phyloP scores from a whole-genome alignment of 495 filamentous ascomycete species.

The Penicillium bialowiezense region DNA sequence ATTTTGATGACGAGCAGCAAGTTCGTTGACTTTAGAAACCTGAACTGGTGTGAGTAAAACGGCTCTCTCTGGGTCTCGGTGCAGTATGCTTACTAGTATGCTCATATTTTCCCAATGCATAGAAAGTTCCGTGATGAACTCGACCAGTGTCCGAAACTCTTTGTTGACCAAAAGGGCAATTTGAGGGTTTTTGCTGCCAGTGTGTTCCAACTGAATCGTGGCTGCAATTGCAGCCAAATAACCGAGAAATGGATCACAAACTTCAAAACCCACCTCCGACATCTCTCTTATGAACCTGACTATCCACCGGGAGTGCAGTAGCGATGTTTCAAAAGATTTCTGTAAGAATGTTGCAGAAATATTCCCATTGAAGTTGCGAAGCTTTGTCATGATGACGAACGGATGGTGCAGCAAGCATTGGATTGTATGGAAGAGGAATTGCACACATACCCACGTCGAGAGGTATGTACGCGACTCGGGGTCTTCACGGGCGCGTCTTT shows the following conservation, averaged over 20 bases:
- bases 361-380: conserved; percentile 25
- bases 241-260: conserved; percentile 27
- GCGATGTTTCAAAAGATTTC: conserved; percentile 30
- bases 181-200: conserved; percentile 23
- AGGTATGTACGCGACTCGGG: conserved; percentile 20
- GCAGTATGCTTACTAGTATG: conserved; percentile 14
- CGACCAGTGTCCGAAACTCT: conserved; percentile 24
- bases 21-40: conserved; percentile 20
- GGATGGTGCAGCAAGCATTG: conserved; percentile 29
- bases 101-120: conserved; percentile 23
- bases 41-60: not conserved
- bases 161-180: conserved; percentile 23
- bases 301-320: conserved; percentile 31
- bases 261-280: conserved; percentile 15
- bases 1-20: conserved; percentile 23
- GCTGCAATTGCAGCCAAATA: conserved; percentile 31
- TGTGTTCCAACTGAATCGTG: conserved; percentile 29
- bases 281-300: conserved; percentile 28
- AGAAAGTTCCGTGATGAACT: conserved; percentile 23
- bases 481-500: conserved; percentile 23
- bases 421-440: conserved; percentile 30
- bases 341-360: conserved; percentile 29
- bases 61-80: not conserved
- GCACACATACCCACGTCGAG: conserved; percentile 27
- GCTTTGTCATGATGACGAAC: conserved; percentile 31